Evolutionary conservation across 352 stramenopile species (phyloP).

Genomic region (Plasmopara viticola): DNA sequence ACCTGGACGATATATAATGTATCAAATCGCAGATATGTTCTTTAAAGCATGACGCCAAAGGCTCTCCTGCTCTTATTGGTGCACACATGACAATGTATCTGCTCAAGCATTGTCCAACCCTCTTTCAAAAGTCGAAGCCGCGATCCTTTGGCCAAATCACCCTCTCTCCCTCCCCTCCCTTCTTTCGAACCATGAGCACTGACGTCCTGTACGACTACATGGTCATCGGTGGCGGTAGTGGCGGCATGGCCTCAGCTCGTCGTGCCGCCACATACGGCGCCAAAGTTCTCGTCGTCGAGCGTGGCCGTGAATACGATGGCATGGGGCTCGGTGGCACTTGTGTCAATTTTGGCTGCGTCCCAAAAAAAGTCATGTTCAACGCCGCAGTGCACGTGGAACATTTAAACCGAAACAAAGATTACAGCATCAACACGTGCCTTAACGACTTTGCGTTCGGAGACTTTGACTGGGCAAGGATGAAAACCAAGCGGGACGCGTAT

Average conservation of each 20-base stretch:
- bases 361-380: conserved; percentile 99
- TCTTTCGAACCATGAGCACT: conserved; percentile 28
- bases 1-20: no score
- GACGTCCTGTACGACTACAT: conserved; percentile 83
- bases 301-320: conserved; percentile 48
- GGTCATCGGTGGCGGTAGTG: conserved; percentile 87
- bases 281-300: conserved; percentile 94
- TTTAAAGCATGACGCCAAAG: no score
- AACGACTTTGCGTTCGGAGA: conserved; percentile 48
- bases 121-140: background rate
- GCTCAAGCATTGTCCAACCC: no score
- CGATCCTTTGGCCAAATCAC: background rate
- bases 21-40: no score
- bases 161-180: background rate
- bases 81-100: no score
- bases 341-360: conserved; percentile 98
- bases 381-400: conserved; percentile 78
- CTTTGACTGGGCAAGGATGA: conserved; percentile 91
- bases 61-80: no score
- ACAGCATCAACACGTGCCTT: conserved; percentile 48
- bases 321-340: conserved; percentile 92
- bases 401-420: conserved; percentile 53
- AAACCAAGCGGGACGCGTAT: conserved; percentile 91
- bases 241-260: conserved; percentile 89
- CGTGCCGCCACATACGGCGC: conserved; percentile 90